Evolutionary conservation across 106 monocot genomes (phyloP).

Genomic region (Acanthochlamys bracteata): DNA sequence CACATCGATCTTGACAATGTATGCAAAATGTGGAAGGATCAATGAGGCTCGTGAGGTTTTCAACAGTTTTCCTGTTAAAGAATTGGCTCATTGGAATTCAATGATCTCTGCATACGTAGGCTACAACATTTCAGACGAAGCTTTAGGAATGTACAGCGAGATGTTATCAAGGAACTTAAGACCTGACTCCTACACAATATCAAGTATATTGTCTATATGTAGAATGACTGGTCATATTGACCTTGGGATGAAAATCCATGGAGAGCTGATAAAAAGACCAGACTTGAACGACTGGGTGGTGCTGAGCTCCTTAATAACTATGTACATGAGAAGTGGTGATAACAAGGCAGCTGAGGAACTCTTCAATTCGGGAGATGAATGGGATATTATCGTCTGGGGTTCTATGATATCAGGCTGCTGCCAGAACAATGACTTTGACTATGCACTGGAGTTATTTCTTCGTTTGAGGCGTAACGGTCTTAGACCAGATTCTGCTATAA

Average conservation of each 20-base stretch:
- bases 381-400: conserved; percentile 29
- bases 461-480: conserved; percentile 19
- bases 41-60: conserved; percentile 19
- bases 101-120: conserved; percentile 26
- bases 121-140: conserved; percentile 9
- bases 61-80: neutral
- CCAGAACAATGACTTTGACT: conserved; percentile 19
- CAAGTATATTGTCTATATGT: conserved; percentile 32
- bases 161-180: conserved; percentile 9
- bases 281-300: conserved; percentile 5
- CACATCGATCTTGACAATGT: conserved; percentile 25
- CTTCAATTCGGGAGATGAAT: conserved; percentile 20
- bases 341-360: conserved; percentile 11
- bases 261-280: conserved; percentile 26
- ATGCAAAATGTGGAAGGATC: conserved; percentile 11
- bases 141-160: conserved; percentile 16
- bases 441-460: conserved; percentile 21
- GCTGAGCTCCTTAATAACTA: conserved; percentile 29
- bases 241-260: conserved; percentile 35
- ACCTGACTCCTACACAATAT: conserved; percentile 30
- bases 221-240: neutral
- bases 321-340: conserved; percentile 38
- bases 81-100: conserved; percentile 34
- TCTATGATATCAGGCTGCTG: conserved; percentile 38
- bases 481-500: conserved; percentile 18